Evolutionary conservation across 2,329 filamentous ascomycete species (phyloP).

Genomic region (Phialemoniopsis sp.): DNA sequence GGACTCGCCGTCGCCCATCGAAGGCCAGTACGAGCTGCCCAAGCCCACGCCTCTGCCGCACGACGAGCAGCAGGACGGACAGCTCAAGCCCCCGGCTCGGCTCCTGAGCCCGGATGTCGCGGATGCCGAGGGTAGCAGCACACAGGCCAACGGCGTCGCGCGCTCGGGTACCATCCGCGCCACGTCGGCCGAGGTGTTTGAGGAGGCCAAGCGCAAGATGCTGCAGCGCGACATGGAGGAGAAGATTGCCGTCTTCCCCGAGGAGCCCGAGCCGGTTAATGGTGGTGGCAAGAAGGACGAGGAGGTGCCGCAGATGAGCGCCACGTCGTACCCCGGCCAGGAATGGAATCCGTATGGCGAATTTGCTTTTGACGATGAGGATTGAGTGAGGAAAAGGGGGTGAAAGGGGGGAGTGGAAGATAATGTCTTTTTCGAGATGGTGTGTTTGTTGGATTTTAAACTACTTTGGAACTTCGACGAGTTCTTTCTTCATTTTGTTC

Average conservation of each 20-base stretch:
- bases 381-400: too few species aligned
- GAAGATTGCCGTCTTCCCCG: constrained; percentile 41
- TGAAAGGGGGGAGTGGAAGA: too few species aligned
- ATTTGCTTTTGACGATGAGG: constrained; percentile 18
- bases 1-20: constrained; percentile 19
- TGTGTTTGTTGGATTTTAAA: too few species aligned
- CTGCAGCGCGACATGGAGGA: constrained; percentile 44
- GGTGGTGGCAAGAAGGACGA: constrained; percentile 21
- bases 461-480: too few species aligned
- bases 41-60: constrained; percentile 4
- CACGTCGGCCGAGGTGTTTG: constrained; percentile 26
- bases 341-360: constrained; percentile 60
- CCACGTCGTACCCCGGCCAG: constrained; percentile 66
- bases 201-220: constrained; percentile 38
- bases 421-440: too few species aligned
- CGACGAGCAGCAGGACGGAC: constrained; percentile 1
- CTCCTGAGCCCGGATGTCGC: constrained; percentile 4
- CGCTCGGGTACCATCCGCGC: constrained; percentile 18
- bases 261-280: constrained; percentile 9
- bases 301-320: constrained; percentile 56
- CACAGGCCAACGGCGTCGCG: constrained; percentile 10
- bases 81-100: not conserved
- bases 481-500: too few species aligned
- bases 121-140: constrained; percentile 6
- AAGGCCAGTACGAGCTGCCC: constrained; percentile 31